Evolutionary conservation across 257 asterid species (phyloP), one percentile per base, ranked within the genome.

Genomic region (Mitragyna speciosa): DNA sequence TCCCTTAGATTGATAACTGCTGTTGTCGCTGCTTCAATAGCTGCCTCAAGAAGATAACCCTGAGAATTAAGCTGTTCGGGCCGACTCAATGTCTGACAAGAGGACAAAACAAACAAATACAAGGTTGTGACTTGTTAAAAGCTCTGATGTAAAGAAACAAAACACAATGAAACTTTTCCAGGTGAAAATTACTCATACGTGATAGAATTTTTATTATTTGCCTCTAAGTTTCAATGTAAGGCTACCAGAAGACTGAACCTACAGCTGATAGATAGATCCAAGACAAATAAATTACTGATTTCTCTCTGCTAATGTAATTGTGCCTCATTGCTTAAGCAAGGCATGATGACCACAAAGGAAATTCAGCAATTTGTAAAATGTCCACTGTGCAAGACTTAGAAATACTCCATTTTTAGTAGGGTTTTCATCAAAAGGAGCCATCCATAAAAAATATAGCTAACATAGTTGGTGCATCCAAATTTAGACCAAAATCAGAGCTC

Each of bases 11-110:
- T 76, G 84, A 92, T 75, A 84, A 94, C 82, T 58, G 91, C 93
- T 73, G 84, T 86, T 70, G 93, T 95, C 76, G 97, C 99, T 83
- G 97, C 97, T 88, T 96, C 97, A 75, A 96, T 92, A 87, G 96
- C 97, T 79, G 83, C 80, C 89, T 94, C 98, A 85, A 96, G 92
- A 77, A 87, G 85, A 84, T 73, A 86, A 24, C 95, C 98, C 80
- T 84, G 80, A 76, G 91, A 83, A 85, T 82, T 89, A 66, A 93
- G 87, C 81, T 90, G 88, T 64, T 89, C 78, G 41, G 98, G 99
- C 79, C 95, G 94, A 83, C 84, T 80, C 76, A 80, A 78, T 76
- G 87, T 82, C 99, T 93, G 83, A 82, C 71, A 83, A 80, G 82
- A 87, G 82, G 69, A 70, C 59, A 73, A 78, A 73, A 82, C 79